phyloP scores from a whole-genome alignment of 495 filamentous ascomycete species.

The Friedmanniomyces endolithicus region DNA sequence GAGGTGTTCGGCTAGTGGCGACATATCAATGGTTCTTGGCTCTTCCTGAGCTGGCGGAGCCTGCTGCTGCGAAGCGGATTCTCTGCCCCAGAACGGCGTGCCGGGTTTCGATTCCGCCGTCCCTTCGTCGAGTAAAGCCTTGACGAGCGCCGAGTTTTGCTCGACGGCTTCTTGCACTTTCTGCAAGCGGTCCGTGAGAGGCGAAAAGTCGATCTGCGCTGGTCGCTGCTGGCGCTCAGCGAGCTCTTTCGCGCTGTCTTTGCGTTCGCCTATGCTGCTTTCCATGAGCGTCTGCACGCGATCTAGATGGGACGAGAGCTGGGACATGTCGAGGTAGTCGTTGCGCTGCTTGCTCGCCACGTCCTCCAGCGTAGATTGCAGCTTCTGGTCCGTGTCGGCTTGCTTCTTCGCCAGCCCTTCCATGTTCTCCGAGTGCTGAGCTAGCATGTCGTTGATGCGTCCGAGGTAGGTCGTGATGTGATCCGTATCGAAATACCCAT shows the following conservation, averaged over 20 bases:
- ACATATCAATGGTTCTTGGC: slow-evolving; percentile 1
- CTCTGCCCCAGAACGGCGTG: slow-evolving; percentile 13
- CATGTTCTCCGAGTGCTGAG: slow-evolving; percentile 9
- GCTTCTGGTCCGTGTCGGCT: slow-evolving; percentile 5
- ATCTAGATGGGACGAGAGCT: slow-evolving; percentile 13
- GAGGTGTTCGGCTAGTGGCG: slow-evolving; percentile 8
- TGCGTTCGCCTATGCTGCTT: not conserved
- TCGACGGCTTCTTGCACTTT: slow-evolving; percentile 17
- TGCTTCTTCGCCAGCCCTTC: slow-evolving; percentile 12
- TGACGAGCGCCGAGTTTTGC: slow-evolving; percentile 16
- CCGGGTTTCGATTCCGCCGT: slow-evolving; percentile 2
- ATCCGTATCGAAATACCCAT: slow-evolving; percentile 1
- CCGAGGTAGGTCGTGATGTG: slow-evolving; percentile 4
- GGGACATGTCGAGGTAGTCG: slow-evolving; percentile 12
- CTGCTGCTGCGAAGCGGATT: not conserved
- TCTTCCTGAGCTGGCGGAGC: too few relatives aligned
- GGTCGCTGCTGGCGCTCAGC: not conserved
- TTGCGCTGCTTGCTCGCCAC: not conserved
- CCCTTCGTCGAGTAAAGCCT: slow-evolving; percentile 13
- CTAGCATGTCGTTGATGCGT: slow-evolving; percentile 11
- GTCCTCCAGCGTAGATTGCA: slow-evolving; percentile 1
- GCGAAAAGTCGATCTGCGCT: slow-evolving; percentile 9
- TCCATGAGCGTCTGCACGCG: slow-evolving; percentile 18
- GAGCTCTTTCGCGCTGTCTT: slow-evolving; percentile 6
- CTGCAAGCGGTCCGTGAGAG: slow-evolving; percentile 10